A percentile compares a stretch with the other conserved stretches of the same genome.
These are phyloP conservation scores for Mucor circinelloides DNA, from an alignment of 371 early-diverging fungal species.

Conservation along the genomic window DNA sequence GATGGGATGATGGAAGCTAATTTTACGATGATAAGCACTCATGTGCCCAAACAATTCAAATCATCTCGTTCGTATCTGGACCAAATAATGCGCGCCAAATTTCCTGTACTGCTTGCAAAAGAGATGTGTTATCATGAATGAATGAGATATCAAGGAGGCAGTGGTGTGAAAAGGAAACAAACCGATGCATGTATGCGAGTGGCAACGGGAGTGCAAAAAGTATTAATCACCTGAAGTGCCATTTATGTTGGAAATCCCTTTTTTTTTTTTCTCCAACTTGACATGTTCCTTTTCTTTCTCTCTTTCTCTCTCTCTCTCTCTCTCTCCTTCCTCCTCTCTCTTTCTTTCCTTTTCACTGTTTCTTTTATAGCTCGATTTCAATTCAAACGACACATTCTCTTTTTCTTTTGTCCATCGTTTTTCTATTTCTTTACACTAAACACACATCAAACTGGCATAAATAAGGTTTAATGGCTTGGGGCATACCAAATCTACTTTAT, in stretches of 20 bases:
- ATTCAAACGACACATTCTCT: neutral
- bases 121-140: no score
- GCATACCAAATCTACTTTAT: neutral
- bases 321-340: neutral
- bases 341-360: neutral
- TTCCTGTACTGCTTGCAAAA: no score
- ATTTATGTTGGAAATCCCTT: neutral
- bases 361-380: neutral
- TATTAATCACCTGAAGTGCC: neutral
- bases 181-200: neutral
- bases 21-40: no score
- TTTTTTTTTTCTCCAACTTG: neutral
- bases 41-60: no score
- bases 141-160: no score
- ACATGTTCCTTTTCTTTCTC: neutral
- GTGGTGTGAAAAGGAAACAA: neutral
- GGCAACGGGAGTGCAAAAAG: neutral
- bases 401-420: no score
- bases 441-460: neutral
- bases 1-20: no score
- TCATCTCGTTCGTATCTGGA: no score
- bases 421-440: no score
- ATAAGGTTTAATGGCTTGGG: neutral
- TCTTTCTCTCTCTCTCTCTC: neutral
- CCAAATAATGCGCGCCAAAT: no score